These are phyloP conservation scores for Pseudocercospora eumusae DNA, from an alignment of 2,329 filamentous ascomycete species.

Conservation along the genomic window DNA sequence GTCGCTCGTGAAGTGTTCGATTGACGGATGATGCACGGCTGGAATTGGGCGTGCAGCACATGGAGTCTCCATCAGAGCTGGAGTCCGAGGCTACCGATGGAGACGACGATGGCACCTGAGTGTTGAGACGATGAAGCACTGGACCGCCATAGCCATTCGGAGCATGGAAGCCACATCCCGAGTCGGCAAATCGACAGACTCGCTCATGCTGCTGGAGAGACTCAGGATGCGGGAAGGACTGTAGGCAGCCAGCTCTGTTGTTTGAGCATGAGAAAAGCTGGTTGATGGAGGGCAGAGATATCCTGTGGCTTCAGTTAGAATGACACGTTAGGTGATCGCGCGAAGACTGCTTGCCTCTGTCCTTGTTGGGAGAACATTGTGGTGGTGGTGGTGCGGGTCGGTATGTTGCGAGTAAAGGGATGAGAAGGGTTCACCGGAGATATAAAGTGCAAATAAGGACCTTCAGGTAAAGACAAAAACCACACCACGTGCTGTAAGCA, in stretches of 20 bases:
- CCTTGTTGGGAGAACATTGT: neutral
- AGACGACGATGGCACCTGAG: conserved; percentile 11
- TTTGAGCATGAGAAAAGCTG: neutral
- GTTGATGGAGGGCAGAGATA: conserved; percentile 1
- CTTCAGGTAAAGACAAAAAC: conserved; percentile 15
- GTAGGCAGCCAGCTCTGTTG: neutral
- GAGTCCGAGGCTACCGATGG: conserved; percentile 13
- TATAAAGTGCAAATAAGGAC: conserved; percentile 7
- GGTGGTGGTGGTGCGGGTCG: neutral
- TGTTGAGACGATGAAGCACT: conserved; percentile 12
- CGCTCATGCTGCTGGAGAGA: neutral
- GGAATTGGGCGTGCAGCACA: conserved; percentile 20
- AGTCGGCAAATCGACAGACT: neutral
- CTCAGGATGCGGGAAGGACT: neutral
- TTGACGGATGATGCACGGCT: conserved; percentile 20
- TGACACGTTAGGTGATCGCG: neutral
- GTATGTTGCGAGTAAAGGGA: neutral
- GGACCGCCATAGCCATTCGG: neutral
- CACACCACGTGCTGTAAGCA: conserved; percentile 16
- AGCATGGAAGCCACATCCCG: conserved; percentile 5
- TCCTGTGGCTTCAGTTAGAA: neutral
- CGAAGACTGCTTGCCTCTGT: neutral
- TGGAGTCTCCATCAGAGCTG: conserved; percentile 18
- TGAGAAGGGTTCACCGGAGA: conserved; percentile 6
- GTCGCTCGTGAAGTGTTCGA: neutral